Conservation (phyloP, 345 rosid genomes). For the Toxicodendron radicans region DNA sequence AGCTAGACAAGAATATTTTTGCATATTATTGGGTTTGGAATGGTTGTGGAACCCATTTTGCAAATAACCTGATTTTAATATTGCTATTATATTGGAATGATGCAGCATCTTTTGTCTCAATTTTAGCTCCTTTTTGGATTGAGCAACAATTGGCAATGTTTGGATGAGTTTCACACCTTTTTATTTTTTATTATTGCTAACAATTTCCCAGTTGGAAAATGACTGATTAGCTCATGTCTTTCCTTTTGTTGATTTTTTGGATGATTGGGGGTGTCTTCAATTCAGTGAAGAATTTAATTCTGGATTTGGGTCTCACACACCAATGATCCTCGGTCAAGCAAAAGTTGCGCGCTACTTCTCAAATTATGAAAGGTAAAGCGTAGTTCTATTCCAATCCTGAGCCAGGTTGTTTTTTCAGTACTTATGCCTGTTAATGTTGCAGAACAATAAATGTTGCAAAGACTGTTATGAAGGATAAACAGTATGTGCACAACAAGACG, state of each 20-base stretch:
- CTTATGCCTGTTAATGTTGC: constrained; percentile 37
- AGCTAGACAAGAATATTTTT: background rate
- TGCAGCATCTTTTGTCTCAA: constrained; percentile 5
- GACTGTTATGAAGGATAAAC: constrained; percentile 71
- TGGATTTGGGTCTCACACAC: constrained; percentile 98
- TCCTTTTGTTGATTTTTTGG: constrained; percentile 1
- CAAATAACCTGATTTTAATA: background rate
- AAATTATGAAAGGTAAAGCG: constrained; percentile 67
- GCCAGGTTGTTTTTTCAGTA: constrained; percentile 1
- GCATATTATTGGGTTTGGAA: background rate
- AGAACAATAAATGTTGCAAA: constrained; percentile 74
- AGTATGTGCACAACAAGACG: constrained; percentile 58
- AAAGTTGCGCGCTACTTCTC: constrained; percentile 83
- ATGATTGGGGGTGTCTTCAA: constrained; percentile 17
- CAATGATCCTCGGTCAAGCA: constrained; percentile 90
- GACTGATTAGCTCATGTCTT: constrained; percentile 11
- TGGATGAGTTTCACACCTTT: background rate
- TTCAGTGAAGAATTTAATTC: constrained; percentile 89
- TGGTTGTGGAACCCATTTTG: background rate
- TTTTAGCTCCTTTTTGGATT: background rate
- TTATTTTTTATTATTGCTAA: background rate
- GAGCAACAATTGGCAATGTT: background rate
- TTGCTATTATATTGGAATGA: background rate
- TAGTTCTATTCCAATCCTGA: constrained; percentile 11
- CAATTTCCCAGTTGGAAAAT: background rate